A percentile compares a stretch with the other conserved stretches of the same genome.
Conservation (phyloP, 306 rosid genomes). For the Styphnolobium japonicum region DNA sequence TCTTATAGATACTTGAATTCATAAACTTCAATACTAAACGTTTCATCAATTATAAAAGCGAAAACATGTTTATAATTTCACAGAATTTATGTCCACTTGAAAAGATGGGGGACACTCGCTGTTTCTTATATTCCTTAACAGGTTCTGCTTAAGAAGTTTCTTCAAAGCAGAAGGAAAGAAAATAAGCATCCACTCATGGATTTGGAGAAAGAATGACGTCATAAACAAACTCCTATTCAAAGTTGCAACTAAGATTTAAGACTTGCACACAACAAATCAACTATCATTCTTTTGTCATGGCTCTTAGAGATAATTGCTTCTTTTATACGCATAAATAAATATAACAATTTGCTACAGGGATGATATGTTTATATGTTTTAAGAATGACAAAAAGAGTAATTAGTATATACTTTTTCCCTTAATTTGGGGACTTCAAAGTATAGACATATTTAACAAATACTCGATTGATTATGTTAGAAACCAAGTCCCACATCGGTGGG, state of each 20-base stretch:
- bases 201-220: constrained; percentile 14
- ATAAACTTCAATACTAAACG: neutral
- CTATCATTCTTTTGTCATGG: constrained; percentile 5
- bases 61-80: neutral
- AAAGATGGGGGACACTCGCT: neutral
- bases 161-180: constrained; percentile 8
- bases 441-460: too few species aligned
- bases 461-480: too few species aligned
- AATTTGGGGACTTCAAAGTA: neutral
- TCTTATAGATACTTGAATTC: neutral
- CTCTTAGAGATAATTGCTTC: neutral
- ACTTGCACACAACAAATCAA: constrained; percentile 35
- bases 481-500: too few species aligned
- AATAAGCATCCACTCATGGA: constrained; percentile 19
- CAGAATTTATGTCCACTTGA: neutral
- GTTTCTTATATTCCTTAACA: neutral
- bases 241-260: constrained; percentile 19
- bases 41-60: neutral
- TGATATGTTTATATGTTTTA: neutral
- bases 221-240: neutral
- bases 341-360: too few species aligned
- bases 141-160: neutral
- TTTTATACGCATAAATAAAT: too few species aligned
- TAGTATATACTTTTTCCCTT: neutral
- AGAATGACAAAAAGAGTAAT: neutral